Conservation (phyloP, 768 basidiomycete genomes). For the Scleroderma bovista region DNA sequence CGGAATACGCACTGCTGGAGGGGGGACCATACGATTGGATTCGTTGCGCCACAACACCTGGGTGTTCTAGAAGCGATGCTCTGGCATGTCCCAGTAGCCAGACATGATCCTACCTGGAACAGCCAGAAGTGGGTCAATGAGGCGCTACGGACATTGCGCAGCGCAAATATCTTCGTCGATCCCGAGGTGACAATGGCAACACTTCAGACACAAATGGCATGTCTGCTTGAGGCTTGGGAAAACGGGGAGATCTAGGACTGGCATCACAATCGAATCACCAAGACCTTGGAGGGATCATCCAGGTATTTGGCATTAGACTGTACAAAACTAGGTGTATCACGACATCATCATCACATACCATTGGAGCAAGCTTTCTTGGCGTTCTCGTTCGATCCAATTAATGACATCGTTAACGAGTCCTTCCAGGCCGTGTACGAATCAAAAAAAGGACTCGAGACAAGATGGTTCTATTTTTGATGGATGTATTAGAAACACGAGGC, state of each 20-base stretch:
- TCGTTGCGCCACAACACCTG: slow-evolving; percentile 10
- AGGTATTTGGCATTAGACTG: not conserved
- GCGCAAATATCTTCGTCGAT: slow-evolving; percentile 11
- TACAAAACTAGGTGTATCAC: not conserved
- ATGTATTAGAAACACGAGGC: no score
- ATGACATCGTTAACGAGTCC: no score
- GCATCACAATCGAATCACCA: no score
- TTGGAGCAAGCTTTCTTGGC: not conserved
- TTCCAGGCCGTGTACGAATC: no score
- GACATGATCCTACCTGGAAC: slow-evolving; percentile 19
- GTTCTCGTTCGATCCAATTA: not conserved
- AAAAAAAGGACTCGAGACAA: no score
- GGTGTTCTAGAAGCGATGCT: slow-evolving; percentile 10
- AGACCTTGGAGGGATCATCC: no score
- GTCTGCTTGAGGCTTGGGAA: slow-evolving; percentile 27
- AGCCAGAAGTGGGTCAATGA: slow-evolving; percentile 26
- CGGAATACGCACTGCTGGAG: slow-evolving; percentile 16
- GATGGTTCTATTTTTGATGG: no score
- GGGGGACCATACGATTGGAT: slow-evolving; percentile 20
- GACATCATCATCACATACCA: not conserved
- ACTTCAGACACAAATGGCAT: slow-evolving; percentile 20
- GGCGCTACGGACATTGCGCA: slow-evolving; percentile 4
- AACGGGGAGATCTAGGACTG: slow-evolving; percentile 17
- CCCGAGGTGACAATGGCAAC: slow-evolving; percentile 8
- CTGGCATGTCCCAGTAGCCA: slow-evolving; percentile 12